A percentile compares a stretch with the other conserved stretches of the same genome.
Evolutionary conservation across 2,329 filamentous ascomycete genomes (phyloP).

Genomic region (Colletotrichum gigasporum): DNA sequence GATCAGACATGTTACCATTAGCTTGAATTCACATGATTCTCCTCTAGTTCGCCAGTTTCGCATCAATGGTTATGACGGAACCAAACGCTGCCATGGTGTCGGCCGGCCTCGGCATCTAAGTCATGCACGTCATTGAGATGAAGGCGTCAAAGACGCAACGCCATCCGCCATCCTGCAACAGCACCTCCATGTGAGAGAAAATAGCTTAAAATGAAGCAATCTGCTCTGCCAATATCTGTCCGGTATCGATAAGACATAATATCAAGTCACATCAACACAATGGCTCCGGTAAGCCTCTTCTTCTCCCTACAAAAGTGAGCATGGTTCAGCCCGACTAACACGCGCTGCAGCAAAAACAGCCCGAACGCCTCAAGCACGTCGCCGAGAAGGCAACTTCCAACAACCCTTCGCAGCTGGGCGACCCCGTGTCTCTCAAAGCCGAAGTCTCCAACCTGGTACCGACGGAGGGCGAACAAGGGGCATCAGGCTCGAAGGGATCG

Average conservation of each 20-base stretch:
- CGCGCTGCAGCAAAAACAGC: constrained; percentile 13
- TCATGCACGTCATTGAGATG: constrained; percentile 32
- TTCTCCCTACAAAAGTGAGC: not conserved
- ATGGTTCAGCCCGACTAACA: not conserved
- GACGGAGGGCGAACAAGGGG: constrained; percentile 23
- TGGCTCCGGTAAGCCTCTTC: constrained; percentile 20
- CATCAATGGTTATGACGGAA: constrained; percentile 6
- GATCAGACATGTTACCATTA: not conserved
- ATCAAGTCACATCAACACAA: not conserved
- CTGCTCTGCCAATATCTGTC: too few species aligned
- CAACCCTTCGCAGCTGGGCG: constrained; percentile 49
- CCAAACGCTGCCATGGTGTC: not conserved
- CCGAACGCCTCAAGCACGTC: constrained; percentile 30
- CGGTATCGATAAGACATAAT: not conserved
- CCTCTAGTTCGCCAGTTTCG: not conserved
- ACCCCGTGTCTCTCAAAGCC: constrained; percentile 51
- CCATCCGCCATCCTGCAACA: not conserved
- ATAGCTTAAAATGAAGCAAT: not conserved
- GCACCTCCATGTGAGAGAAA: not conserved
- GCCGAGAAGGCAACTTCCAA: constrained; percentile 33
- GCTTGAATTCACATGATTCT: constrained; percentile 13
- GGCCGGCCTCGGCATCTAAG: constrained; percentile 16
- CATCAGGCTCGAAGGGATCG: not conserved
- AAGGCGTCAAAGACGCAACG: constrained; percentile 24
- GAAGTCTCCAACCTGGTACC: constrained; percentile 36